Percentiles rank a stretch among this genome's conserved stretches.
Conservation (phyloP, 495 filamentous ascomycete species). For the Trypethelium eluteriae region DNA sequence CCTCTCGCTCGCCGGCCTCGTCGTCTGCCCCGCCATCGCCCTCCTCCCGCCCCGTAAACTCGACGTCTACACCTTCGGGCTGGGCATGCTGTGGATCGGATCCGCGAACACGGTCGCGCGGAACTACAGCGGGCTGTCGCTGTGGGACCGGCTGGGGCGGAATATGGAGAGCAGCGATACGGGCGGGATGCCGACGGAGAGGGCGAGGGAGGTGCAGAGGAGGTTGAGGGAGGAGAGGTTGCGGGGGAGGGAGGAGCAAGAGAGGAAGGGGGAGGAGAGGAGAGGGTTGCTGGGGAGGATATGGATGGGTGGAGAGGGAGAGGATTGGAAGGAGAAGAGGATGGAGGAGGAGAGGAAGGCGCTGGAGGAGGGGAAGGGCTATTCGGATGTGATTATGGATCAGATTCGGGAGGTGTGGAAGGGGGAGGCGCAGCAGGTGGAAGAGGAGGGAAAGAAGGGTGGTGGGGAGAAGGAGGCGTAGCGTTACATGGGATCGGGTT, state of each 20-base stretch:
- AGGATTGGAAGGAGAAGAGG: conserved; percentile 67
- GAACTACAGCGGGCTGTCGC: conserved; percentile 28
- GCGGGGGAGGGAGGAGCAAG: conserved; percentile 15
- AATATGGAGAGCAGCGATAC: conserved; percentile 15
- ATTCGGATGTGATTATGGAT: conserved; percentile 72
- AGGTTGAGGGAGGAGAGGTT: conserved; percentile 25
- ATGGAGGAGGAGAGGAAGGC: conserved; percentile 62
- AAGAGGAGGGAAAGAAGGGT: conserved; percentile 18
- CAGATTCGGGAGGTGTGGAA: conserved; percentile 79
- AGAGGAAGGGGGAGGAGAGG: conserved; percentile 35
- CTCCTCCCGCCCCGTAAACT: conserved; percentile 74
- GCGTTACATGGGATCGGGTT: too few relatives aligned
- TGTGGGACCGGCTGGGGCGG: conserved; percentile 15
- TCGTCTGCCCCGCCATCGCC: conserved; percentile 62
- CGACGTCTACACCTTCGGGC: conserved; percentile 57
- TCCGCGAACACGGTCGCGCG: conserved; percentile 38
- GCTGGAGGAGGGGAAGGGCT: conserved; percentile 69
- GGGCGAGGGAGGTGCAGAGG: conserved; percentile 40
- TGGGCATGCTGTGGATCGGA: conserved; percentile 51
- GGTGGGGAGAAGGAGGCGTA: not conserved
- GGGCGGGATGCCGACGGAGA: conserved; percentile 10
- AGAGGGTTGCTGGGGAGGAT: conserved; percentile 44
- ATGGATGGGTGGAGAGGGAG: conserved; percentile 58
- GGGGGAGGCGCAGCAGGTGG: conserved; percentile 37
- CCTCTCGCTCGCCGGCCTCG: conserved; percentile 53